These are phyloP conservation scores for Marasmius fiardii DNA, from an alignment of 1,284 basidiomycete genomes.

Conservation along the genomic window DNA sequence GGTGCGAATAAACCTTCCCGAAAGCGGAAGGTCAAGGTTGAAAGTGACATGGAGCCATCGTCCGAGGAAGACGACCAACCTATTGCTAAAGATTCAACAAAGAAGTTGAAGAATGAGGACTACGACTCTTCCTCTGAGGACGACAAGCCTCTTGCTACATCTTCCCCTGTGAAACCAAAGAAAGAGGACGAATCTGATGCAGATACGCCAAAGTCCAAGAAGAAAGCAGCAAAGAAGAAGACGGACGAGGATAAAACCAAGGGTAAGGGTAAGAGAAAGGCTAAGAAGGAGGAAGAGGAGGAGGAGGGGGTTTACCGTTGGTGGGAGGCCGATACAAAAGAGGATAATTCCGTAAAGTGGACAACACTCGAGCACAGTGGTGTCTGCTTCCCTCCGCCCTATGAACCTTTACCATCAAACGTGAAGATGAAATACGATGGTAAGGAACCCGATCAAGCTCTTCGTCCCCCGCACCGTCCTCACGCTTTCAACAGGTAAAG, in stretches of 20 bases:
- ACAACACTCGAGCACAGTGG: constrained; percentile 90
- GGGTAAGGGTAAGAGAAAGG: constrained; percentile 33
- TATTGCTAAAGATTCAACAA: constrained; percentile 29
- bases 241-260: constrained; percentile 5
- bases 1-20: constrained; percentile 42
- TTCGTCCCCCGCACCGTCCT: constrained; percentile 16
- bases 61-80: constrained; percentile 39
- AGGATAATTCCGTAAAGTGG: constrained; percentile 87
- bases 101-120: constrained; percentile 29
- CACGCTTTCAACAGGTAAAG: constrained; percentile 54
- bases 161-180: constrained; percentile 30
- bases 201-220: constrained; percentile 15
- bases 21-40: constrained; percentile 53
- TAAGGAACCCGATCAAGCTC: constrained; percentile 30
- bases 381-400: constrained; percentile 94
- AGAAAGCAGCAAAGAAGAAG: constrained; percentile 10
- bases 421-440: constrained; percentile 98
- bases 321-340: constrained; percentile 73
- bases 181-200: constrained; percentile 22
- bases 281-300: constrained; percentile 52
- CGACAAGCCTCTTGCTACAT: constrained; percentile 35
- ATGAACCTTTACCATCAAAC: constrained; percentile 79
- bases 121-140: constrained; percentile 30
- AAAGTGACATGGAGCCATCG: constrained; percentile 46
- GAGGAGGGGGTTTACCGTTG: constrained; percentile 72